Conservation (phyloP, 768 basidiomycete genomes). For the Sistotremastrum suecicum region DNA sequence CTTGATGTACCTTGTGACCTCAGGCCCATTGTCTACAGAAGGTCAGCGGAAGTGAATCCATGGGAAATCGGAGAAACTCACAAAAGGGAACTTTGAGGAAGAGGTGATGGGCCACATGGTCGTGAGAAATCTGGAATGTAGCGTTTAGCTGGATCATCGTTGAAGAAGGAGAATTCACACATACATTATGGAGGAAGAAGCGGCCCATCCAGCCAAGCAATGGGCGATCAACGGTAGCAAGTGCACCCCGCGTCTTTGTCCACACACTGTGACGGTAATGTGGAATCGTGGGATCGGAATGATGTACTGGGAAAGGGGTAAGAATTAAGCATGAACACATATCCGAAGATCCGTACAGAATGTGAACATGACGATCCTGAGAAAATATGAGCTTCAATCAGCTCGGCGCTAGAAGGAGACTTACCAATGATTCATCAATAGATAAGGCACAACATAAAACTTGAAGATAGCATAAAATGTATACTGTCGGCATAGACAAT, state of each 20-base stretch:
- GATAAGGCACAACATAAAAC: conserved; percentile 16
- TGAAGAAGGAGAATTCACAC: not conserved
- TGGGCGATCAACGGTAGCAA: conserved; percentile 18
- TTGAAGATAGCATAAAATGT: conserved; percentile 12
- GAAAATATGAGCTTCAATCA: not conserved
- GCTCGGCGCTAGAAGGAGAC: not conserved
- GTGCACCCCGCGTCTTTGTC: conserved; percentile 16
- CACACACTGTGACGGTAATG: conserved; percentile 16
- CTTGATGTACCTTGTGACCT: too few relatives aligned
- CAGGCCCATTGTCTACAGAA: too few relatives aligned
- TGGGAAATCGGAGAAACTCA: too few relatives aligned
- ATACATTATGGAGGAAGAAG: conserved; percentile 19
- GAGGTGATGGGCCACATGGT: conserved; percentile 10
- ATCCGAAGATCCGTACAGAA: not conserved
- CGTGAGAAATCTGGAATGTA: conserved; percentile 8
- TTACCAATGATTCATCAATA: conserved; percentile 19
- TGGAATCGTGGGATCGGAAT: conserved; percentile 18
- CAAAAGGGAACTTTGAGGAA: too few relatives aligned
- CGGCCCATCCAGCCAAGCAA: conserved; percentile 17
- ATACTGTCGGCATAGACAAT: conserved; percentile 5
- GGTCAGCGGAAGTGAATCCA: too few relatives aligned
- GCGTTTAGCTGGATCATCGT: not conserved
- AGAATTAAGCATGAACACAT: conserved; percentile 9
- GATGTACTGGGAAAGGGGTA: conserved; percentile 15
- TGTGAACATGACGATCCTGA: conserved; percentile 14